phyloP scores from a whole-genome alignment of 2,329 filamentous ascomycete species.

The Huntiella savannae region DNA sequence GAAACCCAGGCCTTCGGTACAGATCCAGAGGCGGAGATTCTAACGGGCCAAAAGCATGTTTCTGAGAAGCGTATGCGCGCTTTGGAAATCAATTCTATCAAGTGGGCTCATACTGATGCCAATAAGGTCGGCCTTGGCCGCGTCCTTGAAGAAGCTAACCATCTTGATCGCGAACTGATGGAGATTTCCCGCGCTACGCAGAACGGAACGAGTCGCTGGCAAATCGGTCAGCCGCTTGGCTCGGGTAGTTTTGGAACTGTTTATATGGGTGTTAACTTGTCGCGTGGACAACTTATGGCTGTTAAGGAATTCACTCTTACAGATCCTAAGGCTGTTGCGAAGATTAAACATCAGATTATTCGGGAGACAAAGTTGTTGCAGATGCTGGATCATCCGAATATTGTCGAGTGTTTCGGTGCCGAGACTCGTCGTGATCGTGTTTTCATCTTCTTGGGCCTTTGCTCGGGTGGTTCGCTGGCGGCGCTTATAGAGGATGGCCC shows the following conservation, averaged over 20 bases:
- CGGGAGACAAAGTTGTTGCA: constrained; percentile 96
- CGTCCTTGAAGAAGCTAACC: constrained; percentile 84
- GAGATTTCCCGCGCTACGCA: constrained; percentile 86
- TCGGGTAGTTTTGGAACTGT: constrained; percentile 95
- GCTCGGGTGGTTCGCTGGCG: constrained; percentile 82
- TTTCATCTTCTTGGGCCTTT: constrained; percentile 99
- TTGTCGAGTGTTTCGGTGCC: constrained; percentile 94
- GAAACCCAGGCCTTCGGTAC: constrained; percentile 59
- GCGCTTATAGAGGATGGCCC: constrained; percentile 82
- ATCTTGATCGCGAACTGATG: constrained; percentile 85
- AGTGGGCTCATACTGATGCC: constrained; percentile 58
- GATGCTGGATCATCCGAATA: constrained; percentile 89
- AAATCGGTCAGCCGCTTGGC: constrained; percentile 95
- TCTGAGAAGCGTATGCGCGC: too few species aligned
- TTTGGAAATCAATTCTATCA: constrained; percentile 10
- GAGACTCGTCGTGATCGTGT: constrained; percentile 97
- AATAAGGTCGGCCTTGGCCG: constrained; percentile 76
- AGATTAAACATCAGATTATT: constrained; percentile 79
- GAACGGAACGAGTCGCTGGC: constrained; percentile 91
- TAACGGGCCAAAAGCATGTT: constrained; percentile 13
- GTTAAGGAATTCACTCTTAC: constrained; percentile 92
- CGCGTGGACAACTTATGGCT: constrained; percentile 90
- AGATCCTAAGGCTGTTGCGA: constrained; percentile 87
- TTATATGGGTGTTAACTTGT: constrained; percentile 91
- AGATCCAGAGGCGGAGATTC: constrained; percentile 56